Conservation (phyloP, 2,329 filamentous ascomycete genomes). For the Alternaria dauci region DNA sequence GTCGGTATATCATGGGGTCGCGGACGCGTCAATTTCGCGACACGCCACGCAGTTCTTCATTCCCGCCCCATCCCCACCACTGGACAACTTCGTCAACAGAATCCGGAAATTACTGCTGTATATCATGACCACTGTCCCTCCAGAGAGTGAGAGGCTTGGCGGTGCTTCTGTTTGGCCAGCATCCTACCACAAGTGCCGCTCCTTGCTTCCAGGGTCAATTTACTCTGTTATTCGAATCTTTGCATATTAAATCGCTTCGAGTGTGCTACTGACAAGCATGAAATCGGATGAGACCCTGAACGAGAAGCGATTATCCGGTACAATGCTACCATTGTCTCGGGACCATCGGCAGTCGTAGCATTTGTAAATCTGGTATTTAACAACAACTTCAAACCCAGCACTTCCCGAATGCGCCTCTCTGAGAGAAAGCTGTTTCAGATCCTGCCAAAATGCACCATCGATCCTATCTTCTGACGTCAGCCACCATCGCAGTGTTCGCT, state of each 20-base stretch:
- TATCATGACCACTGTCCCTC: background rate
- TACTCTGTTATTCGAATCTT: background rate
- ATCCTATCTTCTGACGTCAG: too few species aligned
- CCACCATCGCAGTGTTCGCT: background rate
- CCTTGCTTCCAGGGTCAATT: background rate
- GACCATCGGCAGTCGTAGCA: constrained; percentile 5
- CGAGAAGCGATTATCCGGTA: constrained; percentile 20
- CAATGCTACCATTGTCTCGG: constrained; percentile 8
- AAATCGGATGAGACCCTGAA: constrained; percentile 12
- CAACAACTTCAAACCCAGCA: background rate
- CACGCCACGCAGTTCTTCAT: background rate
- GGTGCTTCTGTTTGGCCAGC: background rate
- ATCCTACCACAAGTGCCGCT: background rate
- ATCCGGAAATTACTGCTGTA: background rate
- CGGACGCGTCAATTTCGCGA: too few species aligned
- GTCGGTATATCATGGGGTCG: background rate
- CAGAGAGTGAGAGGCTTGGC: background rate
- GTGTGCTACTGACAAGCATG: constrained; percentile 32
- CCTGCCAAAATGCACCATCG: constrained; percentile 1
- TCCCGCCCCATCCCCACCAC: background rate
- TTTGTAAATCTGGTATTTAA: background rate
- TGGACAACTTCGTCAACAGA: background rate
- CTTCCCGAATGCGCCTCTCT: background rate
- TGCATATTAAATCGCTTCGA: constrained; percentile 21
- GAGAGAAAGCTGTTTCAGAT: background rate